Percentiles rank a stretch among this genome's conserved stretches.
Evolutionary conservation across 371 early-diverging fungal genomes (phyloP).

Genomic region (Rhizopus stolonifer): DNA sequence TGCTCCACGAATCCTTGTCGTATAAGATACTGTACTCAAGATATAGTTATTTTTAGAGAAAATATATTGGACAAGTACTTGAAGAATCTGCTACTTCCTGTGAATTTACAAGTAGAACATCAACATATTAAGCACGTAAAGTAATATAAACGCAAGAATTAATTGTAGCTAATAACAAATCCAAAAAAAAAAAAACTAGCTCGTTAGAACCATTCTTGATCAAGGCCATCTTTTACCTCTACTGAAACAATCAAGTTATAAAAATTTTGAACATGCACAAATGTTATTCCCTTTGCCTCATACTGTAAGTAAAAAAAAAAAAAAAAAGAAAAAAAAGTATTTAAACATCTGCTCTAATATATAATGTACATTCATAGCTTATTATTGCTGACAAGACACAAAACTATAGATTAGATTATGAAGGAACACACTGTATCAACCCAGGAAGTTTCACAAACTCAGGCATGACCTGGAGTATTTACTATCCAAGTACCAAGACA

Average conservation of each 20-base stretch:
- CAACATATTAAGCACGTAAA: constrained; percentile 65
- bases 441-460: constrained; percentile 85
- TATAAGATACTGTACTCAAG: constrained; percentile 81
- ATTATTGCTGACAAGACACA: constrained; percentile 87
- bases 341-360: neutral
- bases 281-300: constrained; percentile 87
- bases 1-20: constrained; percentile 87
- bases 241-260: constrained; percentile 69
- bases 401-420: constrained; percentile 67
- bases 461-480: constrained; percentile 73
- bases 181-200: no score
- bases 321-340: no score
- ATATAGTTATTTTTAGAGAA: constrained; percentile 85
- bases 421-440: constrained; percentile 76
- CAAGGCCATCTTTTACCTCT: constrained; percentile 84
- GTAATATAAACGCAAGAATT: neutral
- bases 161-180: neutral
- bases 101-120: constrained; percentile 41
- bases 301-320: constrained; percentile 57
- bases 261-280: constrained; percentile 82
- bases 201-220: constrained; percentile 81
- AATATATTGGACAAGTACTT: constrained; percentile 75
- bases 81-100: constrained; percentile 72
- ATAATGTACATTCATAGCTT: constrained; percentile 45
- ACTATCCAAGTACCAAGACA: constrained; percentile 66